Evolutionary conservation across 2,329 filamentous ascomycete genomes (phyloP), one percentile per base, ranked within the genome.

Genomic region (Aspergillus sp.): DNA sequence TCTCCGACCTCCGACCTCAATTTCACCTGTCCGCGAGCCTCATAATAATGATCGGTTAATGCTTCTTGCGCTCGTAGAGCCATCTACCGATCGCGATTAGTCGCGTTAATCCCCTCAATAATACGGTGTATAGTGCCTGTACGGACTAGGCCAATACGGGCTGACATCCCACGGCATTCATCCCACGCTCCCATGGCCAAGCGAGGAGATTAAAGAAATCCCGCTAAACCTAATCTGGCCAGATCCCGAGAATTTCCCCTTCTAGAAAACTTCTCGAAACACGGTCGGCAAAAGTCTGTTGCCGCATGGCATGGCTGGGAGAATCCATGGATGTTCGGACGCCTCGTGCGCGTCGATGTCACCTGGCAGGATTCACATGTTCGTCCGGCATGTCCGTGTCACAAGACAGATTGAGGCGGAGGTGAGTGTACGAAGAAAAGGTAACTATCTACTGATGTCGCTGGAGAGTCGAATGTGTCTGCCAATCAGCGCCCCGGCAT

Each of bases 181-280:
- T 42, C 40, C 40, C 40, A 42, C 40, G 40, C 40, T 17, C 19
- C 40, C 16, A 4, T n/a, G 40, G 14, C 16, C 16, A 17, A 17
- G 19, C n/a, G 16, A 42, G 11, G 14, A 22, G 4, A 17, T 4
- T 16, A 42, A 42, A 42, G 2, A 42, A 20, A 42, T 36, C 30
- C 36, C n/a, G 19, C 41, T 36, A 35, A 20, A 1, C 20, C 26
- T 3, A 20, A 36, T 9, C n/a, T 17, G 22, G 33, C n/a, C 24
- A 43, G 13, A n/a, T n/a, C 4, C 35, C 35, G 42, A 24, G 19
- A 17, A n/a, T 24, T 10, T 10, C 24, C 16, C 19, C 19, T 57
- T 57, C 55, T 57, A 57, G 55, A 57, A 57, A n/a, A 16, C 17
- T 57, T 57, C 55, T 55, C 53, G 55, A 57, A 57, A 47, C 47